Conservation (phyloP, 1,139 yeast genomes). For the Hanseniaspora gamundiae region DNA sequence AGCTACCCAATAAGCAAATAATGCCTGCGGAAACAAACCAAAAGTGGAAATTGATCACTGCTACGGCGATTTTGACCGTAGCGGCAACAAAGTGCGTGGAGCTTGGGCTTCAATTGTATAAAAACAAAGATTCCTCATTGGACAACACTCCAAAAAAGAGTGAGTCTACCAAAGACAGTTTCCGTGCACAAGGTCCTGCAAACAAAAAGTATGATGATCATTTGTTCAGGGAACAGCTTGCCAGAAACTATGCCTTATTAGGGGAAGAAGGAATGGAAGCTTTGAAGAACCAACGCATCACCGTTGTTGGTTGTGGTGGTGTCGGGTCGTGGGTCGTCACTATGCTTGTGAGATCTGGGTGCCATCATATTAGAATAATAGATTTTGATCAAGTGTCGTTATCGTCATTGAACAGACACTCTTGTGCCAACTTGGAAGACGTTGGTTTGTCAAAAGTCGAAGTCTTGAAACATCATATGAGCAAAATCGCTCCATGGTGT, state of each 20-base stretch:
- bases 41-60: constrained; percentile 19
- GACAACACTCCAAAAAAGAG: neutral
- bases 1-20: too few species aligned
- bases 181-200: neutral
- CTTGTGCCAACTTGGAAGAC: constrained; percentile 78
- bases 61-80: constrained; percentile 19
- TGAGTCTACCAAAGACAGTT: neutral
- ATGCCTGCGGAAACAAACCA: neutral
- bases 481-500: constrained; percentile 82
- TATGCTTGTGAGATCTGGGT: constrained; percentile 85
- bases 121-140: constrained; percentile 3
- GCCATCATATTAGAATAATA: constrained; percentile 61
- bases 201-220: constrained; percentile 45
- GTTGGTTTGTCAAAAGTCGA: constrained; percentile 87
- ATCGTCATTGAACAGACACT: constrained; percentile 84
- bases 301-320: constrained; percentile 97
- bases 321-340: constrained; percentile 97
- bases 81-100: constrained; percentile 19
- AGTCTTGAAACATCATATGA: constrained; percentile 53
- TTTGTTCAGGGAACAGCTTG: constrained; percentile 78
- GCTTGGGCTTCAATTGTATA: constrained; percentile 13
- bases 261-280: constrained; percentile 76
- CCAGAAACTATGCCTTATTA: constrained; percentile 83
- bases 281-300: constrained; percentile 60
- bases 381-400: constrained; percentile 94